These are phyloP conservation scores for Protomyces pachydermus DNA, from an alignment of 1,139 yeast species.

Conservation along the genomic window DNA sequence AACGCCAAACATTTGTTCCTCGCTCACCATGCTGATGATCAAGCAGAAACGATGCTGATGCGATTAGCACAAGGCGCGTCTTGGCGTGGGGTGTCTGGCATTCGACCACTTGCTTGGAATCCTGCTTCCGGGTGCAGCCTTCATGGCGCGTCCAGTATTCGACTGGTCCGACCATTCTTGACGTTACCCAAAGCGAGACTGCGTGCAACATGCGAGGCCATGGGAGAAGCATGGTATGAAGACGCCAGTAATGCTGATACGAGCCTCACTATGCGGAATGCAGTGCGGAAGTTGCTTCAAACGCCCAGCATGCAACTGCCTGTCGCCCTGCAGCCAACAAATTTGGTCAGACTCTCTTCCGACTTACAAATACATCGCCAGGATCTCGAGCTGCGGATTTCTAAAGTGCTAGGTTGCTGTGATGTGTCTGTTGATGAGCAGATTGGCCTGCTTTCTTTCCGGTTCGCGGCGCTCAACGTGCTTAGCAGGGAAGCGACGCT, in stretches of 20 bases:
- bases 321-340: conserved; percentile 29
- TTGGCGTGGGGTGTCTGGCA: conserved; percentile 53
- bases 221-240: conserved; percentile 56
- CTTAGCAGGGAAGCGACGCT: background rate
- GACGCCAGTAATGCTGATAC: conserved; percentile 60
- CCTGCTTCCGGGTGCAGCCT: conserved; percentile 32
- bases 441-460: background rate
- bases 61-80: conserved; percentile 54
- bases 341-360: conserved; percentile 1
- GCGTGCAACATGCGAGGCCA: conserved; percentile 45
- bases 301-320: conserved; percentile 30
- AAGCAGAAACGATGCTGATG: conserved; percentile 61
- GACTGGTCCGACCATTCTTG: conserved; percentile 54
- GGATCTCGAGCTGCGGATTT: background rate
- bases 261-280: conserved; percentile 54
- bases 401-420: background rate
- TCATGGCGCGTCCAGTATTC: conserved; percentile 34
- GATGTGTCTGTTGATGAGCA: background rate
- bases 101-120: conserved; percentile 35
- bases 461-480: too few relatives aligned
- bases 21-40: conserved; percentile 71
- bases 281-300: conserved; percentile 36
- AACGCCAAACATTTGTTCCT: conserved; percentile 45
- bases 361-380: background rate
- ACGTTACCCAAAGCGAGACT: conserved; percentile 46